Percentiles rank a stretch among this genome's conserved stretches.
phyloP scores from a whole-genome alignment of 345 rosid genomes.

The Eucalyptus albens region DNA sequence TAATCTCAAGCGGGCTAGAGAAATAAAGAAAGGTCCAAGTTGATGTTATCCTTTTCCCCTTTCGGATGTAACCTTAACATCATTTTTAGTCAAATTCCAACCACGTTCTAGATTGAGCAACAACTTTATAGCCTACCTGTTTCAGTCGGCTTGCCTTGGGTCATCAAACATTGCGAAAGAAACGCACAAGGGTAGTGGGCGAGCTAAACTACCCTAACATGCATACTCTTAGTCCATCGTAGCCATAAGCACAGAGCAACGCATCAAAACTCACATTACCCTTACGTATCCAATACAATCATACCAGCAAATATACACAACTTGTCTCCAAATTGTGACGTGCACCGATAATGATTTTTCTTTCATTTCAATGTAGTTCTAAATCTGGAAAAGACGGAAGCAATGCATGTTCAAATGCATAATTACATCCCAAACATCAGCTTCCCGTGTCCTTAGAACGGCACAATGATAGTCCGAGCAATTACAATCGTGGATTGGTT shows the following conservation, averaged over 20 bases:
- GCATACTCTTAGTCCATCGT: neutral
- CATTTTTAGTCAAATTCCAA: neutral
- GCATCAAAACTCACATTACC: neutral
- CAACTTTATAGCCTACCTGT: neutral
- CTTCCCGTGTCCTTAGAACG: neutral
- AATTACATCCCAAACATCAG: neutral
- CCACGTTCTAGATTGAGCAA: neutral
- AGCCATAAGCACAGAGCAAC: neutral
- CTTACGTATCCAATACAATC: neutral
- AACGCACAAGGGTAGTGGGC: neutral
- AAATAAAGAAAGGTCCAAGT: neutral
- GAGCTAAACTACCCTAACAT: neutral
- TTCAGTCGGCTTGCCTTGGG: neutral
- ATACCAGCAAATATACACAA: neutral
- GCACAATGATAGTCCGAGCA: neutral
- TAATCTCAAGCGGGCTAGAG: neutral
- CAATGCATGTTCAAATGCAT: neutral
- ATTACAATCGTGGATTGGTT: neutral
- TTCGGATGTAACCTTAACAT: neutral
- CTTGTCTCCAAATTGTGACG: neutral
- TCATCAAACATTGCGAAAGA: neutral
- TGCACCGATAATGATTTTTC: neutral
- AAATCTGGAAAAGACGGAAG: neutral
- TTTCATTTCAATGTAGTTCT: neutral
- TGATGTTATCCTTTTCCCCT: neutral